Base-by-base conservation (phyloP, 768 basidiomycete species). In the Suillus paluster region DNA sequence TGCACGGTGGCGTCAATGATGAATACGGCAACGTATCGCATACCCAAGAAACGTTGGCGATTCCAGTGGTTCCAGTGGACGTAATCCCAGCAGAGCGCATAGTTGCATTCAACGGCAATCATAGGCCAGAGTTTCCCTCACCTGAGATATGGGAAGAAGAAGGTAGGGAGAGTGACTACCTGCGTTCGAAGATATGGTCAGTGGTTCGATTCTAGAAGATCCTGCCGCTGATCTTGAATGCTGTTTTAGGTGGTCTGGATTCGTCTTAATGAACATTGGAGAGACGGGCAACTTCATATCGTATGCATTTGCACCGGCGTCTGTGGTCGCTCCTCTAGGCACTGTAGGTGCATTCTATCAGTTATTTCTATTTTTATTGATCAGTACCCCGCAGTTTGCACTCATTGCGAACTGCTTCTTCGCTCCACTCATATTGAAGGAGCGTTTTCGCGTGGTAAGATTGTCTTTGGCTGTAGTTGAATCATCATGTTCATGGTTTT, bases 341-440 rank as follows among this genome's bases (percentile, higher is more conserved):
- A 95, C 94, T 49, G 95, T 97, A 67, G 77, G 88, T 77, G 46
- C 23, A 11, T 57, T 36, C n/a, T 19, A 17, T 56, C 8, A 34
- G 7, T n/a, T 30, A 9, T 30, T 14, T 21, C 27, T 2, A 7
- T 38, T 34, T 59, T 44, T 17, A 30, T 21, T 30, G 55, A 55
- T 55, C 46, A 5, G 6, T 38, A n/a, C 21, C 46, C 21, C 10
- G 17, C 59, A 94, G 88, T 91, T 94, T 74, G 94, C 95, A 2
- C 81, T 98, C n/a, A 88, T 97, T 62, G 94, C 97, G 15, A 99
- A 99, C 73, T 98, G 95, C 70, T 81, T 95, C 44, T 95, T 98
- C 65, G 94, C 96, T 1, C 97, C 97, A 17, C 68, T 94, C 3
- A 84, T 98, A 70, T 82, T 94, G 11, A 81, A 86, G 10, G 94